Evolutionary conservation across 2,329 filamentous ascomycete species (phyloP), one percentile per base, ranked within the genome.

Genomic region (Xylariaceae sp.): DNA sequence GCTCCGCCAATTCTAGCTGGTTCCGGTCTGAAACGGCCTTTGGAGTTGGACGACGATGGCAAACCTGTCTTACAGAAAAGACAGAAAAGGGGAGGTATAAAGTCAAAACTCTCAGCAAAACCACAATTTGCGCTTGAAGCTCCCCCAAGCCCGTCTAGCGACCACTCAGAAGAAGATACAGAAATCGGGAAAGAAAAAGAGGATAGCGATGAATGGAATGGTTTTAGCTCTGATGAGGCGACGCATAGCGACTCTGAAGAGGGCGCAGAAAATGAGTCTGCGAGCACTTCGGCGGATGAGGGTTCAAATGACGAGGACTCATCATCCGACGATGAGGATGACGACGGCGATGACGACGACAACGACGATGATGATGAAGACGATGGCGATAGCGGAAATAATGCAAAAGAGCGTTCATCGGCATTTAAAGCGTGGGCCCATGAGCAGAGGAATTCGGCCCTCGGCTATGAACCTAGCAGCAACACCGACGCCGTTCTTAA

Each of bases 391-490:
- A 65, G 47, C 3, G 63, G 62, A 10, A 62, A 50, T 19, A 72
- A 6, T 49, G 70, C 60, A 60, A 74, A 69, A 64, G 66, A 72
- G 57, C 71, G 73, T 53, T 74, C 74, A 40, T 83, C 81, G 1
- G 90, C 89, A 0, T 99, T 99, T 78, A 97, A 97, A 70, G 81
- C 87, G 2, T 99, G 94, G 94, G 94, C 94, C 18, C 84, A 86
- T 29, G 84, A 89, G 63, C 87, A 94, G 70, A 82, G 92, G 53
- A 96, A 96, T 64, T 82, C 92, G 63, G 87, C 88, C 4, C 76
- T 95, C 30, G 92, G 91, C 0, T 85, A 80, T 61, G 61, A 78
- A 53, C 75, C 80, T 2, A 70, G 72, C 36, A 72, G 76, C 12
- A 70, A 70, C 32, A 70, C 65, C n/a, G 68, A 74, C 26, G 70